phyloP scores from a whole-genome alignment of 495 filamentous ascomycete species.

The Daldinia vernicosa region DNA sequence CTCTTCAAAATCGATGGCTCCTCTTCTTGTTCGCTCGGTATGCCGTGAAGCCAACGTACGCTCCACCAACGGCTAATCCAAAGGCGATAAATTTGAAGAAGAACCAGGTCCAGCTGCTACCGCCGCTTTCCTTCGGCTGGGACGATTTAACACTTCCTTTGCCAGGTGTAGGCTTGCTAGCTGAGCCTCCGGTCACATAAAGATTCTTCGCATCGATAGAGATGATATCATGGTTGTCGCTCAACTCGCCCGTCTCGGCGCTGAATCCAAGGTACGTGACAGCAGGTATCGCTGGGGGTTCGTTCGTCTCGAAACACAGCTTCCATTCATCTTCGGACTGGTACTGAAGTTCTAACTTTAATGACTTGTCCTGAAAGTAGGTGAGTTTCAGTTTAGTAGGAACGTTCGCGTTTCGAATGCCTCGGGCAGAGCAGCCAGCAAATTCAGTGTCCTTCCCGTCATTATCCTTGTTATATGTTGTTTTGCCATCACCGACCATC shows the following conservation, averaged over 20 bases:
- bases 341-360: slow-evolving; percentile 93
- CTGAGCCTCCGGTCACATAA: slow-evolving; percentile 68
- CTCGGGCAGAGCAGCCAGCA: slow-evolving; percentile 93
- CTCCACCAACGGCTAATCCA: slow-evolving; percentile 71
- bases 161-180: slow-evolving; percentile 52
- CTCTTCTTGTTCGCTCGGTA: slow-evolving; percentile 75
- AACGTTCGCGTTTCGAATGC: slow-evolving; percentile 78
- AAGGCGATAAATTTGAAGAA: slow-evolving; percentile 85
- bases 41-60: slow-evolving; percentile 83
- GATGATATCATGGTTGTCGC: slow-evolving; percentile 98
- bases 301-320: slow-evolving; percentile 82
- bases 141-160: slow-evolving; percentile 51
- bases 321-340: slow-evolving; percentile 89
- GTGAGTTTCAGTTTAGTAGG: slow-evolving; percentile 89
- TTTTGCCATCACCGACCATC: slow-evolving; percentile 93
- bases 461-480: slow-evolving; percentile 88
- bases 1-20: slow-evolving; percentile 77
- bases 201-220: slow-evolving; percentile 87
- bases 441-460: slow-evolving; percentile 95
- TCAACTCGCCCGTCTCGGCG: slow-evolving; percentile 95
- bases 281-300: slow-evolving; percentile 80
- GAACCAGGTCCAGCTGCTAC: slow-evolving; percentile 91
- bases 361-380: slow-evolving; percentile 94
- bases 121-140: slow-evolving; percentile 57
- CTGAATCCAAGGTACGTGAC: slow-evolving; percentile 95